Base-by-base conservation (phyloP, 768 basidiomycete species). In the Hydnum rufescens region DNA sequence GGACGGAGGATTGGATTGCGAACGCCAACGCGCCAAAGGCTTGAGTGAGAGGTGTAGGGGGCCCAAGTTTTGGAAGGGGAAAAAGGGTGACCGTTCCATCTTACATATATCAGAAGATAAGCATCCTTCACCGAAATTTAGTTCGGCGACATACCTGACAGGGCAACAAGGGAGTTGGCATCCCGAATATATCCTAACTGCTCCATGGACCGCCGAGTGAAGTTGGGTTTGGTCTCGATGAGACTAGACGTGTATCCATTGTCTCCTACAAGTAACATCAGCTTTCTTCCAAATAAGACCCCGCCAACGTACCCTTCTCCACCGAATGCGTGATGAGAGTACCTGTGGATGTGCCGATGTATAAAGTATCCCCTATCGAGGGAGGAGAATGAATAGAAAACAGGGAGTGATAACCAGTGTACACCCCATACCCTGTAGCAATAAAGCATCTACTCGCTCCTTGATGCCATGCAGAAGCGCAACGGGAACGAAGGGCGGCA, bases 11-110 rank as follows among this genome's bases (percentile, higher is more conserved):
- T 60, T 82, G 71, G 2, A 83, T 64, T 0, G 80, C 78, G 58
- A 99, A 92, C 3, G 86, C 82, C 53, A 90, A 75, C 0, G 88
- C 88, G 18, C 74, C 71, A 63, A 84, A 83, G 1, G 85, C 79
- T 60, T 84, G 86, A 13, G 71, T 60, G 1, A 97, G 74, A 6
- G 75, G 72, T 1, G 80, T 82, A 4, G 81, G 71, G 2, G 82
- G 80, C 2, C 78, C 63, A 43, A 89, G 70, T 2, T 74, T 74
- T 3, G 87, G 83, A 2, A 90, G 67, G 0, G 85, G 78, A 59
- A 78, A 83, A 32, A 96, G 66, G 2, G 81, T 80, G 13, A 85
- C 74, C 13, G 70, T 70, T 16, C 74, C 70, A 60, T 95, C 92
- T 93, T 58, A 5, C 30, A 4, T 32, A 42, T 4, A 47, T 43